Percentiles rank a stretch among this genome's conserved stretches.
Conservation (phyloP, 345 rosid genomes). For the Kandelia obovata region DNA sequence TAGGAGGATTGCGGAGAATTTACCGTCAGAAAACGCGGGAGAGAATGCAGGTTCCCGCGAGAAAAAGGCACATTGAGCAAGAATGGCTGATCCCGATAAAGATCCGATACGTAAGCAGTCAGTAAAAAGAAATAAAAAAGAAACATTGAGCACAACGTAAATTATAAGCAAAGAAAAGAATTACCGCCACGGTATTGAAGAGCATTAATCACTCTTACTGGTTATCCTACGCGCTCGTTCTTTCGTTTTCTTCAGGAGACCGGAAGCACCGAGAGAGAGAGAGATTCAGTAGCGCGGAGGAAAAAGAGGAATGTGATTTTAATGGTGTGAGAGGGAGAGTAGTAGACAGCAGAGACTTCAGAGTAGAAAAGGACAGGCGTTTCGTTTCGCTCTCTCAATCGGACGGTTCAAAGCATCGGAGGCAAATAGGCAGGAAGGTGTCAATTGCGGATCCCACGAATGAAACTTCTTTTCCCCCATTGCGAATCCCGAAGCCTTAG, state of each 20-base stretch:
- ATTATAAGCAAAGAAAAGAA: slow-evolving; percentile 3
- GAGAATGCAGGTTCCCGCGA: slow-evolving; percentile 27
- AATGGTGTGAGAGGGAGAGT: neutral
- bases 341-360: neutral
- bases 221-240: neutral
- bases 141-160: neutral
- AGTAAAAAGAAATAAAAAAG: too few species aligned
- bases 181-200: neutral
- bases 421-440: neutral
- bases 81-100: slow-evolving; percentile 26
- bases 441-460: neutral
- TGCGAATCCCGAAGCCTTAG: neutral
- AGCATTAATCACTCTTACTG: neutral
- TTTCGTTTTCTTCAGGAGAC: too few species aligned
- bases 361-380: neutral
- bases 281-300: neutral
- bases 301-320: neutral
- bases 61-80: slow-evolving; percentile 10
- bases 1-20: neutral
- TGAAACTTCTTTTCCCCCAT: neutral
- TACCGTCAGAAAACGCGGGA: slow-evolving; percentile 26
- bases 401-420: neutral
- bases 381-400: neutral
- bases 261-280: too few species aligned
- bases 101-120: slow-evolving; percentile 21